These are phyloP conservation scores for Echria macrotheca DNA, from an alignment of 495 filamentous ascomycete genomes.

Conservation along the genomic window DNA sequence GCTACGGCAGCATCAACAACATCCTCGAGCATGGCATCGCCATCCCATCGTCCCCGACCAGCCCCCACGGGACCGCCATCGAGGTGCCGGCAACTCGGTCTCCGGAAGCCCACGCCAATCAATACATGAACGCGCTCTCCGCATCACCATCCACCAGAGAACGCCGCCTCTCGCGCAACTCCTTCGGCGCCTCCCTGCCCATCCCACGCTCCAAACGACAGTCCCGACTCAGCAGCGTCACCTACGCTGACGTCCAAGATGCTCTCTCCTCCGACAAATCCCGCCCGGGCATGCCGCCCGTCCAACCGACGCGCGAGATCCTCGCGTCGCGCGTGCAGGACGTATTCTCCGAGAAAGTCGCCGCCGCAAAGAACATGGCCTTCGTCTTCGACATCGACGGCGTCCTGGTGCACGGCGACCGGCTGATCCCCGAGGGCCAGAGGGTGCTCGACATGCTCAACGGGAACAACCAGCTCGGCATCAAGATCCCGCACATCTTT, in stretches of 20 bases:
- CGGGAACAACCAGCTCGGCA: slow-evolving; percentile 62
- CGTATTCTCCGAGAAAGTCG: slow-evolving; percentile 61
- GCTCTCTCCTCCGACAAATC: slow-evolving; percentile 29
- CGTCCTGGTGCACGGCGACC: slow-evolving; percentile 60
- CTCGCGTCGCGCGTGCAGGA: slow-evolving; percentile 70
- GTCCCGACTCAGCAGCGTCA: slow-evolving; percentile 57
- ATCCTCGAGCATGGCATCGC: slow-evolving; percentile 9
- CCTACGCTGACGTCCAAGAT: slow-evolving; percentile 36
- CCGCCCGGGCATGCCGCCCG: slow-evolving; percentile 43
- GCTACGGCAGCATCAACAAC: slow-evolving; percentile 15
- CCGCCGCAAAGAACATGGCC: slow-evolving; percentile 59
- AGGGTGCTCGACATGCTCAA: slow-evolving; percentile 59
- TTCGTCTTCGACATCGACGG: slow-evolving; percentile 66
- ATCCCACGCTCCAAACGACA: slow-evolving; percentile 68
- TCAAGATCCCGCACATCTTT: slow-evolving; percentile 69
- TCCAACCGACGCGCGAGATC: slow-evolving; percentile 59
- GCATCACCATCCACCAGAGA: slow-evolving; percentile 61
- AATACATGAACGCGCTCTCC: slow-evolving; percentile 71
- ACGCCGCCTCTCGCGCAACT: slow-evolving; percentile 68
- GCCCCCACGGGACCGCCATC: slow-evolving; percentile 46
- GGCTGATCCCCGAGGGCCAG: slow-evolving; percentile 55
- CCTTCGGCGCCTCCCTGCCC: slow-evolving; percentile 69
- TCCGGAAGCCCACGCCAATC: slow-evolving; percentile 60
- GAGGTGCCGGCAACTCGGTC: slow-evolving; percentile 69
- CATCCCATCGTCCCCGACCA: slow-evolving; percentile 18